Evolutionary conservation across 306 rosid genomes (phyloP).

Genomic region (Carpinus fangiana): DNA sequence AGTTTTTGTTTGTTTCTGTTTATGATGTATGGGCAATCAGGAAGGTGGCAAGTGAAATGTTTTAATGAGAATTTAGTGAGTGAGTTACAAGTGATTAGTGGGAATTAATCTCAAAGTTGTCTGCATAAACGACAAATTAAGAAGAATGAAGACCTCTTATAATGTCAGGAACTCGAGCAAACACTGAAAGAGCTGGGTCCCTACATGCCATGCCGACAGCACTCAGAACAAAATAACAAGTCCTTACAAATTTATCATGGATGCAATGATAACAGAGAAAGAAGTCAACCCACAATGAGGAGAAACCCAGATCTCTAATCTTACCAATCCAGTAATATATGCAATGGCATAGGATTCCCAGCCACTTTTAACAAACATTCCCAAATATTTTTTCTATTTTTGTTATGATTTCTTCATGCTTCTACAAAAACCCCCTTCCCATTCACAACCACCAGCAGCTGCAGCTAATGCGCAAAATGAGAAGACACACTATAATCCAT

Average conservation of each 20-base stretch:
- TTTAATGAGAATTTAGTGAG: not conserved
- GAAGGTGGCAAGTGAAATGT: too few relatives aligned
- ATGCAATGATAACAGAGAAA: constrained; percentile 50
- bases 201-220: constrained; percentile 43
- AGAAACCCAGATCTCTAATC: constrained; percentile 49
- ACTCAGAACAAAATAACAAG: constrained; percentile 35
- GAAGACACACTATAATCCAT: constrained; percentile 42
- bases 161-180: constrained; percentile 2
- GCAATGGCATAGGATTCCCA: constrained; percentile 66
- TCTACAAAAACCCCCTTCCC: constrained; percentile 14
- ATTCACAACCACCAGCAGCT: constrained; percentile 29
- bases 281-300: constrained; percentile 67
- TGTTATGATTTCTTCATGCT: constrained; percentile 48
- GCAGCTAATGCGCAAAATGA: constrained; percentile 44
- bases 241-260: constrained; percentile 52
- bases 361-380: constrained; percentile 48
- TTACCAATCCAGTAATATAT: constrained; percentile 22
- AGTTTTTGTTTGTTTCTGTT: too few relatives aligned
- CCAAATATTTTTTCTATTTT: constrained; percentile 36
- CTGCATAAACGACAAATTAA: not conserved
- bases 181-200: constrained; percentile 18
- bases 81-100: not conserved
- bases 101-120: not conserved
- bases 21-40: too few relatives aligned
- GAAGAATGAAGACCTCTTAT: not conserved